Evolutionary conservation across 2,329 filamentous ascomycete species (phyloP), one percentile per base, ranked within the genome.

Genomic region (Botryotinia globosa): DNA sequence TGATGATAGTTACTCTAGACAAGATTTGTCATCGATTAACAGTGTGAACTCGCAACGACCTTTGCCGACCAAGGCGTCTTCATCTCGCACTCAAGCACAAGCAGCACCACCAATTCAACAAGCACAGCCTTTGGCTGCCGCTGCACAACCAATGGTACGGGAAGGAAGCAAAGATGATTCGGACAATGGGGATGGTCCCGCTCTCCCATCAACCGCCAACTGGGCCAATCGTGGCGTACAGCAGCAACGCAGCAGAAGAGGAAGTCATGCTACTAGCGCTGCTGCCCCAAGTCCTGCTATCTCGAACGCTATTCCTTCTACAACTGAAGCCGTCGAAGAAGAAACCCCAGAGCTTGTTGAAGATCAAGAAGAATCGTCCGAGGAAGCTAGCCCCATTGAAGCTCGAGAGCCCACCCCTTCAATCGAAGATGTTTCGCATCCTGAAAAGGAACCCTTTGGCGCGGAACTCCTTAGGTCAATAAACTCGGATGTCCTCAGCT

Each of bases 1-100:
- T 78, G 95, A 96, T 77, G 95, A 98, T 80, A 98, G 94, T 83
- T 98, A 97, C 81, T 97, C 94, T 14, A 89, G 96, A 65, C 94
- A 98, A 81, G 95, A 98, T 81, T 84, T 98, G 54, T 98, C 95
- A 1, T 97, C 94, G 29, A 93, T 98, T 86, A 98, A 98, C 79
- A 95, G 93, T 74, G 90, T 94, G 72, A 92, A 91, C 75, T 94
- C 92, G 2, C 94, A 91, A 80, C 88, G 91, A 51, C 90, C 90
- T 2, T 84, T 92, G 68, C 83, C 85, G 6, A 83, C 83, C 4
- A 84, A 84, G 69, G 84, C 85, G 58, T 85, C 83, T 44, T 84
- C 84, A 32, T 87, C 87, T 29, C 84, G 88, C 70, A 87, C 87
- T 76, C 85, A 87, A 70, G 81, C 82, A 76, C 68, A 81, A 82